Conservation (phyloP, 257 asterid species). For the Solanum neorickii region DNA sequence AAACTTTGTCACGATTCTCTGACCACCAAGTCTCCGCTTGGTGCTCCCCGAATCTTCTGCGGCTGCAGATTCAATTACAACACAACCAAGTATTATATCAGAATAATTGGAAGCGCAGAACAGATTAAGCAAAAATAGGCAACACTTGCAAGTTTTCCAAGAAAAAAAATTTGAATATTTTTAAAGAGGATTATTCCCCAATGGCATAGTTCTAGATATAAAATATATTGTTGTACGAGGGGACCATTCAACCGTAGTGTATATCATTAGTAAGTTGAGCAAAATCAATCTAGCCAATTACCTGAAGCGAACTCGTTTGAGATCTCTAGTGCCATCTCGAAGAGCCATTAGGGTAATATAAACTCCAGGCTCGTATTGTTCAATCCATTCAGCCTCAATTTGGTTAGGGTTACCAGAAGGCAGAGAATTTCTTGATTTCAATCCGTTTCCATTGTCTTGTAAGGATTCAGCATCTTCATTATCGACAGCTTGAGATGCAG, state of each 20-base stretch:
- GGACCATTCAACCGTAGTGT: neutral
- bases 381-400: conserved; percentile 88
- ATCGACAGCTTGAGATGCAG: conserved; percentile 34
- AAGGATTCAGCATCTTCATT: conserved; percentile 22
- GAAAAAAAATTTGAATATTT: neutral
- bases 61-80: conserved; percentile 31
- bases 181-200: neutral
- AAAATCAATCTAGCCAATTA: conserved; percentile 6
- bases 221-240: neutral
- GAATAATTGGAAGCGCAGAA: neutral
- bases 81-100: neutral
- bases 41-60: conserved; percentile 95
- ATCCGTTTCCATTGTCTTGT: conserved; percentile 35
- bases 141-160: neutral
- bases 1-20: conserved; percentile 88
- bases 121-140: neutral
- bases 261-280: neutral
- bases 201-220: neutral
- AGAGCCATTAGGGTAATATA: conserved; percentile 83
- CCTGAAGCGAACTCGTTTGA: conserved; percentile 98
- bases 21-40: conserved; percentile 99
- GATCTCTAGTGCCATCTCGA: conserved; percentile 90
- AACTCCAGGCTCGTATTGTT: conserved; percentile 88
- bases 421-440: conserved; percentile 32
- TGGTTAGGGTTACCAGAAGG: conserved; percentile 45